phyloP scores from a whole-genome alignment of 129 eudicot genomes.

The Chrysanthemum lavandulifolium region DNA sequence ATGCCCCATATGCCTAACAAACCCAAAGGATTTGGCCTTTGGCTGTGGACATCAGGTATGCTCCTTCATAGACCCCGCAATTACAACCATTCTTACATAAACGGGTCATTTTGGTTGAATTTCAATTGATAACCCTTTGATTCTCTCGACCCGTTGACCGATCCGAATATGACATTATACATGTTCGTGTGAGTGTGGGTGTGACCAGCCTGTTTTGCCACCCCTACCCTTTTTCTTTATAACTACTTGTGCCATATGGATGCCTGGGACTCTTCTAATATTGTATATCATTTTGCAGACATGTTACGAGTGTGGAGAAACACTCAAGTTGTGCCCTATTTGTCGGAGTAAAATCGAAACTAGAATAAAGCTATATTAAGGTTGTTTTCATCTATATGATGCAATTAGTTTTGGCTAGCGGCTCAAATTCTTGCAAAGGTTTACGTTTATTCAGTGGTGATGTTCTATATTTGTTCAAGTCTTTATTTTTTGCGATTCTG shows the following conservation, averaged over 20 bases:
- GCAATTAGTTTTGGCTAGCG: conserved; percentile 1
- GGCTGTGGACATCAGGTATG: conserved; percentile 99
- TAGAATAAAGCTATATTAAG: conserved; percentile 78
- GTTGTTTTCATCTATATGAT: conserved; percentile 5
- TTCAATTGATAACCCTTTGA: too few species aligned
- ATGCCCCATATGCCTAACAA: conserved; percentile 83
- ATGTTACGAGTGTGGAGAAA: conserved; percentile 80
- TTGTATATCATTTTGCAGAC: conserved; percentile 49
- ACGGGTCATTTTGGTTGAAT: background rate
- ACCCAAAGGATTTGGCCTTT: conserved; percentile 88
- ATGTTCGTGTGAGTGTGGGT: too few species aligned
- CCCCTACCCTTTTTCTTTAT: background rate
- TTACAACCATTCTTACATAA: background rate
- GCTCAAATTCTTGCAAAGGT: conserved; percentile 15
- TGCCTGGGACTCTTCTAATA: background rate
- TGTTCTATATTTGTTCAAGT: background rate
- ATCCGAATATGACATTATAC: background rate
- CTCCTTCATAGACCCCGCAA: background rate
- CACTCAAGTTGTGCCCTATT: conserved; percentile 74
- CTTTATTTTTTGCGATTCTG: conserved; percentile 10
- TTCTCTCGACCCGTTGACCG: background rate
- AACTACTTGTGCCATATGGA: background rate
- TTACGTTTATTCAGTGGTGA: background rate
- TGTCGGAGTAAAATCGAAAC: conserved; percentile 75
- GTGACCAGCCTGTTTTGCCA: background rate